Base-by-base conservation (phyloP, 805 yeast species). In the Candida coquimbonensis region DNA sequence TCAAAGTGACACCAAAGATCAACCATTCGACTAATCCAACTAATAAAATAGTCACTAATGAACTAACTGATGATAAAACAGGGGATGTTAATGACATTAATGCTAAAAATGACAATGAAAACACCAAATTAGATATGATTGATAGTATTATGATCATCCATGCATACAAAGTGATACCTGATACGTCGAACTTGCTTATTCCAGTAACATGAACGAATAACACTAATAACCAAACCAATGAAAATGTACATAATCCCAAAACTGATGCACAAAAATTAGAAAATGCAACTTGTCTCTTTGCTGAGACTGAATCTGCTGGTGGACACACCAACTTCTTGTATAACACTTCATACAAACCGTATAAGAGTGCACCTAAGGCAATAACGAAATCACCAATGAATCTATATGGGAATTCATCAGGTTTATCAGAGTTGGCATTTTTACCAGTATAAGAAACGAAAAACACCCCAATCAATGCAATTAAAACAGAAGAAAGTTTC, bases 1-100 rank as follows among this genome's bases (percentile, higher is more conserved):
- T 71, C 44, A 87, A 67, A 3, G 62, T 68, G 24, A 77, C 74
- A 5, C 81, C 85, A 64, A 83, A 84, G 9, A 83, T 53, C 0
- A 74, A 44, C 81, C 84, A 85, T 59, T 87, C 96, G 19, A 80
- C 80, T 1, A 85, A 42, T 0, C 96, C 95, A 38, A 88, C 93
- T 44, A 87, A 62, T 50, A 87, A 73, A 19, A 89, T 88, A 0
- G 96, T 86, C 41, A 87, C 71, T 47, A 87, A 66, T 0, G 88
- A 77, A 32, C 83, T 73, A 8, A 75, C 79, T 0, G 86, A 77
- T 2, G 93, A 83, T 38, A 88, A 67, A 2, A 88, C 95, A 0
- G 96, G 96, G 4, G 86, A 81, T 0, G 96, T 87, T 46, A 87
- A 72, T 0, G 95, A 81, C 85, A 87, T 85, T 51, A 87, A 66